phyloP scores from a whole-genome alignment of 2,329 filamentous ascomycete species.

The Orbilia blumenaviensis region DNA sequence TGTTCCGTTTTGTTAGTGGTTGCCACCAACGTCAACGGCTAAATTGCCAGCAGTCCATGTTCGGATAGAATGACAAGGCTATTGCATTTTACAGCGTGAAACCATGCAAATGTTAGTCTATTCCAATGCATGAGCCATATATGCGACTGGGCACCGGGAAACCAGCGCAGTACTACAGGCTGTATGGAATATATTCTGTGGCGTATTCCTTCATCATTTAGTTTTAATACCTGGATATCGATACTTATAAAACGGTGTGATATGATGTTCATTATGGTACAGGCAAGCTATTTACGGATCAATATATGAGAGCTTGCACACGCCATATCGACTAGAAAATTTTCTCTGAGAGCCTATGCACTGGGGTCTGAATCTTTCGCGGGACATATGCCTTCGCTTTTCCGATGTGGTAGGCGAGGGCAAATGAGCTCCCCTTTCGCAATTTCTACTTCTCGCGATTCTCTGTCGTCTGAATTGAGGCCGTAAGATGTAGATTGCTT shows the following conservation, averaged over 20 bases:
- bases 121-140: constrained; percentile 44
- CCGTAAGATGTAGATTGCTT: not conserved
- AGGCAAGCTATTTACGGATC: not conserved
- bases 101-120: constrained; percentile 2
- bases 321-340: not conserved
- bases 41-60: constrained; percentile 11
- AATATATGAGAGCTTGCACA: not conserved
- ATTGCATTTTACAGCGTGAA: constrained; percentile 7
- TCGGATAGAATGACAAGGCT: not conserved
- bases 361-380: not conserved
- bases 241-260: not conserved
- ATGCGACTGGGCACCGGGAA: not conserved
- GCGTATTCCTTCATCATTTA: constrained; percentile 28
- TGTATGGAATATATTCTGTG: constrained; percentile 31
- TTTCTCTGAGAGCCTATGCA: not conserved
- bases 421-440: constrained; percentile 20
- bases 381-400: constrained; percentile 10
- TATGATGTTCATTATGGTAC: not conserved
- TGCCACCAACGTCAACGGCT: constrained; percentile 17
- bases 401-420: constrained; percentile 18
- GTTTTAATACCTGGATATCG: not conserved
- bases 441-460: not conserved
- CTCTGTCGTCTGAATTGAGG: not conserved
- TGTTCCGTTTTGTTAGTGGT: not conserved
- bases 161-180: not conserved